Evolutionary conservation across 2,329 filamentous ascomycete species (phyloP).

Genomic region (Pseudophaeomoniella oleicola): DNA sequence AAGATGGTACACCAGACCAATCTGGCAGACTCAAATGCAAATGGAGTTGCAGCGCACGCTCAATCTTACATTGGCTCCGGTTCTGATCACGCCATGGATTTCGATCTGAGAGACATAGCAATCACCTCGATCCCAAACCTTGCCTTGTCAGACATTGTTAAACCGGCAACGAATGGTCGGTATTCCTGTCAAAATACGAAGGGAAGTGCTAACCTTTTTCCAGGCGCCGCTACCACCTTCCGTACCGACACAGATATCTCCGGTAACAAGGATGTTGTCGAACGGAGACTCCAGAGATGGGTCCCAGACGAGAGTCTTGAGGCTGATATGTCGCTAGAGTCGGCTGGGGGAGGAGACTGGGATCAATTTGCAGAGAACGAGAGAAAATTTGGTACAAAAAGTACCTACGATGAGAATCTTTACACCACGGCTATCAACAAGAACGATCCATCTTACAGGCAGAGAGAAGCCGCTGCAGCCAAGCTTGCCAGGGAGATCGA

Average conservation of each 20-base stretch:
- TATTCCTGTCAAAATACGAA: conserved; percentile 1
- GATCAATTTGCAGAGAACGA: conserved; percentile 92
- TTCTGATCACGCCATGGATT: conserved; percentile 39
- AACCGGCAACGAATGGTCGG: conserved; percentile 45
- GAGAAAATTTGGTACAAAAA: conserved; percentile 70
- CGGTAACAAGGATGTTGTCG: conserved; percentile 50
- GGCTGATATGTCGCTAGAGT: conserved; percentile 59
- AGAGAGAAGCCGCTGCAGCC: conserved; percentile 64
- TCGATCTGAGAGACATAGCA: conserved; percentile 45
- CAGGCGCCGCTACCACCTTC: conserved; percentile 57
- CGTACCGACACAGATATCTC: conserved; percentile 84
- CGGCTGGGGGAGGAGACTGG: conserved; percentile 45
- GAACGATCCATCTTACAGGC: conserved; percentile 65
- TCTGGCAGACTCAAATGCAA: conserved; percentile 11
- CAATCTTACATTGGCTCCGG: conserved; percentile 26
- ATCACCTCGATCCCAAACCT: conserved; percentile 42
- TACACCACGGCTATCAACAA: conserved; percentile 89
- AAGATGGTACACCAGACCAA: conserved; percentile 50
- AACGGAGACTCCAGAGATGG: conserved; percentile 72
- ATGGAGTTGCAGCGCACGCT: conserved; percentile 25
- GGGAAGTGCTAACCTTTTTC: conserved; percentile 1
- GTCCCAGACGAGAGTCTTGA: conserved; percentile 51
- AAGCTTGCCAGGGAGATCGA: conserved; percentile 85
- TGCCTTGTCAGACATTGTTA: conserved; percentile 34
- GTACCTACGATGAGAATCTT: conserved; percentile 83